These are phyloP conservation scores for Pulveroboletus sp. DNA, from an alignment of 768 basidiomycete species.

Conservation along the genomic window DNA sequence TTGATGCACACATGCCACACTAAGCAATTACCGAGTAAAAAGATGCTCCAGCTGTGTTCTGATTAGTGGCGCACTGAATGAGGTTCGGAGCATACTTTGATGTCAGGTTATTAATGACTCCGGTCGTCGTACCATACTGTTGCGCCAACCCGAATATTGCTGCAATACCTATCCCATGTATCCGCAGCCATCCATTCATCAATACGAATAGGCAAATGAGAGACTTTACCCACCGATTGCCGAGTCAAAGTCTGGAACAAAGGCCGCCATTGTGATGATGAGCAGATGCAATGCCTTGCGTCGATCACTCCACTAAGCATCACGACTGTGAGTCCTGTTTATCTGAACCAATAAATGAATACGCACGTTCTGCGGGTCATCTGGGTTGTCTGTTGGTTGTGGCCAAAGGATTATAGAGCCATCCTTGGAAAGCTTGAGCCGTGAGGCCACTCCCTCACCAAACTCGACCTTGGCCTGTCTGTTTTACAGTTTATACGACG, in stretches of 20 bases:
- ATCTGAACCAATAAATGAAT: neutral
- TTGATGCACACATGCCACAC: neutral
- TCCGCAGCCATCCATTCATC: neutral
- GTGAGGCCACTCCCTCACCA: slow-evolving; percentile 43
- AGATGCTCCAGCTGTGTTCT: slow-evolving; percentile 43
- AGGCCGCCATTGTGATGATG: slow-evolving; percentile 49
- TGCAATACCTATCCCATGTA: slow-evolving; percentile 53
- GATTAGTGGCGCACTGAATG: slow-evolving; percentile 1
- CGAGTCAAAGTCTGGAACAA: slow-evolving; percentile 55
- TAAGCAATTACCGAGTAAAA: slow-evolving; percentile 36
- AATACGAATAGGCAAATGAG: neutral
- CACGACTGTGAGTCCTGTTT: neutral
- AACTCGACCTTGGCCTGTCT: slow-evolving; percentile 51
- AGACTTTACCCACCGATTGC: slow-evolving; percentile 38
- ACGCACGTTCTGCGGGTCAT: slow-evolving; percentile 55
- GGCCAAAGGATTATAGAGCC: slow-evolving; percentile 54
- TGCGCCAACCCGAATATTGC: slow-evolving; percentile 44
- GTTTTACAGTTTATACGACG: neutral
- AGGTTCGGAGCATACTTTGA: slow-evolving; percentile 37
- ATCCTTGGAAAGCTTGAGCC: slow-evolving; percentile 44
- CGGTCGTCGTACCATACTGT: slow-evolving; percentile 44
- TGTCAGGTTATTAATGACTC: slow-evolving; percentile 50
- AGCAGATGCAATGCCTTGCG: slow-evolving; percentile 47
- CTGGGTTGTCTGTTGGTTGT: slow-evolving; percentile 46
- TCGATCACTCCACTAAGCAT: slow-evolving; percentile 42